Base-by-base conservation (phyloP, 2,329 filamentous ascomycete genomes). In the Alternaria sp. region DNA sequence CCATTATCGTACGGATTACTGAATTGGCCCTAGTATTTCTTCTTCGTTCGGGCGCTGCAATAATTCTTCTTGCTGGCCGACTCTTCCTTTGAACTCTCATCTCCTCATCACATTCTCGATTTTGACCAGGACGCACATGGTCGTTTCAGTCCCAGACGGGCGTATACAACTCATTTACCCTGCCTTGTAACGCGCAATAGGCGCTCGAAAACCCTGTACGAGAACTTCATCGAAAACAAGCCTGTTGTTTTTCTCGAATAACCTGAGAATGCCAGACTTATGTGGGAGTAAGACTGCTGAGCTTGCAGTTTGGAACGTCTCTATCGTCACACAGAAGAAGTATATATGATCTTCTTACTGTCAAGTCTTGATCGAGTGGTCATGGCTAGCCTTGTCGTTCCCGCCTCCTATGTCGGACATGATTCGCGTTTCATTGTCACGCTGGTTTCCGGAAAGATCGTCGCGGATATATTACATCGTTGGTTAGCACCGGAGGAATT, bases 401-500 rank as follows among this genome's bases (percentile, higher is more conserved):
- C 18, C 16, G 18, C 46, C 18, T 26, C n/a, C 6, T 30, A 34
- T 51, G n/a, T 39, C 16, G 14, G 41, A 24, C 5, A 36, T 8
- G 16, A 51, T 32, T 26, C 41, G 22, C 34, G 53, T 48, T 52
- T 42, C 41, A 30, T 18, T 32, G n/a, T 43, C n/a, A 41, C 34
- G 46, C 20, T 26, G 41, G 41, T 52, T 26, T 7, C 28, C 32
- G 47, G 41, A 18, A 42, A 46, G 8, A 57, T 16, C 20, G 34
- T 43, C 41, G 32, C 46, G 44, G 41, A 57, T 41, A 41, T 39
- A 38, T 34, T 43, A 16, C 52, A 60, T 51, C 32, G 42, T 42
- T 42, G 39, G 22, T 41, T 51, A 60, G 47, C 53, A 47, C 32
- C 41, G 53, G 57, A 22, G 32, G 22, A 57, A 51, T 34, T 56